Conservation (phyloP, 2,329 filamentous ascomycete species). For the Talaromyces sp. region DNA sequence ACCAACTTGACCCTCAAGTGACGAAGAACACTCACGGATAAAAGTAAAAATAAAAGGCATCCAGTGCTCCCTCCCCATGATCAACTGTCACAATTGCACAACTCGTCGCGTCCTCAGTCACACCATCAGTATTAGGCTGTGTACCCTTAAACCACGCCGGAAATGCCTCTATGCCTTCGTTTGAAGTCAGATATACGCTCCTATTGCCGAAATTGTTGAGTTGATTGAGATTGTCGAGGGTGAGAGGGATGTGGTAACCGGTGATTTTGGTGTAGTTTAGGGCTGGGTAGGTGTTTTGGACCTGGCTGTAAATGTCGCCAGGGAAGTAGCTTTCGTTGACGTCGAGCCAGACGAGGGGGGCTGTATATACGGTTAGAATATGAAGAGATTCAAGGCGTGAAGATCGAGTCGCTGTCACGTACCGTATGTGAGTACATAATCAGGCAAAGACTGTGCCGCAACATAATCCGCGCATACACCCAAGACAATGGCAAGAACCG, state of each 20-base stretch:
- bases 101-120: slow-evolving; percentile 50
- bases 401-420: background rate
- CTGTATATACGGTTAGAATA: slow-evolving; percentile 20
- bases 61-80: slow-evolving; percentile 51
- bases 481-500: background rate
- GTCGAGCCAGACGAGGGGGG: slow-evolving; percentile 52
- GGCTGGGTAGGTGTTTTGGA: slow-evolving; percentile 46
- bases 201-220: slow-evolving; percentile 46
- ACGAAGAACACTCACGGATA: slow-evolving; percentile 44
- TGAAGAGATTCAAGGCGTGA: too few relatives aligned
- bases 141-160: slow-evolving; percentile 52
- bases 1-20: background rate
- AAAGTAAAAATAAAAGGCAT: slow-evolving; percentile 64
- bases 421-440: slow-evolving; percentile 15
- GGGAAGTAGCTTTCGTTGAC: slow-evolving; percentile 49
- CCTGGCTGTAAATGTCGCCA: slow-evolving; percentile 47
- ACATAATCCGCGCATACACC: background rate
- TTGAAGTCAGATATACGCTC: slow-evolving; percentile 50
- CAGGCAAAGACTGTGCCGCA: slow-evolving; percentile 7
- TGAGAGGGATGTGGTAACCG: slow-evolving; percentile 39
- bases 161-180: slow-evolving; percentile 43
- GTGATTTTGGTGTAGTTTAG: slow-evolving; percentile 42
- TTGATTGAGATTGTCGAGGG: slow-evolving; percentile 47
- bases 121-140: slow-evolving; percentile 50
- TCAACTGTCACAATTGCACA: slow-evolving; percentile 57